These are phyloP conservation scores for Fusarium pininemorale DNA, from an alignment of 2,329 filamentous ascomycete species.

Conservation along the genomic window DNA sequence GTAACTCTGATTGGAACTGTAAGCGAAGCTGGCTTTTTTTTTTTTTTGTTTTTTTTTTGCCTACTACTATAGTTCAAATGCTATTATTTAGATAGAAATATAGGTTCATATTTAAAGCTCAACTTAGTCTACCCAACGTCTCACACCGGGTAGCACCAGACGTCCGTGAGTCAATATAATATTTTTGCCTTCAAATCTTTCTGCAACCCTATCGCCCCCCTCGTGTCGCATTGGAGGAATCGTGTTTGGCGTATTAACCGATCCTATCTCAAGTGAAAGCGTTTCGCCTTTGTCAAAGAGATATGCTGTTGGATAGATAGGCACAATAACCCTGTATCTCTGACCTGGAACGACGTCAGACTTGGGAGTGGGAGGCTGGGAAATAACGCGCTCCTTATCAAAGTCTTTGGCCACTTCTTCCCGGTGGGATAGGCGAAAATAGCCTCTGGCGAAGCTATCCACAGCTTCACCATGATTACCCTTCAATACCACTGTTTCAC, in stretches of 20 bases:
- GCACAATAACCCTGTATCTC: not conserved
- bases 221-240: not conserved
- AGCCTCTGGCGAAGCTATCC: not conserved
- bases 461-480: not conserved
- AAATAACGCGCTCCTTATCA: not conserved
- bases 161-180: not conserved
- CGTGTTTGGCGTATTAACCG: not conserved
- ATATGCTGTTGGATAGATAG: not conserved
- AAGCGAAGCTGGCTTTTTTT: too few species aligned
- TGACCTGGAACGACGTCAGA: not conserved
- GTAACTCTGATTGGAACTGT: too few species aligned
- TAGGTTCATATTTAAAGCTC: too few species aligned
- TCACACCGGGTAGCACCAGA: not conserved
- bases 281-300: not conserved
- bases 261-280: not conserved
- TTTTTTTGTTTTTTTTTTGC: too few species aligned
- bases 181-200: not conserved
- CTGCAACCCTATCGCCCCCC: not conserved
- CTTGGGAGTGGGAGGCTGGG: not conserved
- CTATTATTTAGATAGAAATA: too few species aligned
- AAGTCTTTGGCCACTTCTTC: not conserved
- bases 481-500: fast-evolving
- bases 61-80: too few species aligned
- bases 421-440: not conserved
- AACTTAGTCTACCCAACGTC: not conserved